Percentiles rank a stretch among this genome's conserved stretches.
phyloP scores from a whole-genome alignment of 2,329 filamentous ascomycete species.

The Coleophoma crateriformis region DNA sequence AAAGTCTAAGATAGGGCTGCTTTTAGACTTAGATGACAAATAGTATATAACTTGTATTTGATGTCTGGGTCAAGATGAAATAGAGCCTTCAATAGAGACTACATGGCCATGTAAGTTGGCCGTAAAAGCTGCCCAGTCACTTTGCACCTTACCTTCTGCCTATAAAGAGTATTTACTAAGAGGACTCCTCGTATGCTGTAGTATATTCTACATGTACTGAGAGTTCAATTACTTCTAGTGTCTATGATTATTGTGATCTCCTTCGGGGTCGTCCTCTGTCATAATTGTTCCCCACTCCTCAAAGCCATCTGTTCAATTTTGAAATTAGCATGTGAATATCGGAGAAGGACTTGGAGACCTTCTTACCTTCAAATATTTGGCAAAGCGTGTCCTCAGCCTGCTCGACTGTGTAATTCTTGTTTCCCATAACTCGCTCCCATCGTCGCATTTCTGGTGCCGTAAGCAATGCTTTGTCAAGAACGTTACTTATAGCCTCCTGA shows the following conservation, averaged over 20 bases:
- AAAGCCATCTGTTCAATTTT: neutral
- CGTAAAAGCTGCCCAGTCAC: too few species aligned
- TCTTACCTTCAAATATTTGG: conserved; percentile 52
- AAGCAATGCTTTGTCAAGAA: conserved; percentile 57
- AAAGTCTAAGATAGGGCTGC: too few species aligned
- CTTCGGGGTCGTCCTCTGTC: neutral
- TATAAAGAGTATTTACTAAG: too few species aligned
- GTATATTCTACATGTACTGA: too few species aligned
- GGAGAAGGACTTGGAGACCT: neutral
- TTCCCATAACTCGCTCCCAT: conserved; percentile 48
- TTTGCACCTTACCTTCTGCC: too few species aligned
- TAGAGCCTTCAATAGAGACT: too few species aligned
- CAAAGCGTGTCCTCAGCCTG: conserved; percentile 40
- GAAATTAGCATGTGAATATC: neutral
- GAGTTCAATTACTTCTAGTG: too few species aligned
- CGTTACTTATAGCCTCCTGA: conserved; percentile 38
- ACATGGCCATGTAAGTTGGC: too few species aligned
- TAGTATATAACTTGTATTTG: too few species aligned
- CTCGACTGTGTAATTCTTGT: conserved; percentile 27
- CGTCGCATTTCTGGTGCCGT: conserved; percentile 51
- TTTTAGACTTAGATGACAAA: too few species aligned
- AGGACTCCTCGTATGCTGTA: too few species aligned
- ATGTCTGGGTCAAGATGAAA: too few species aligned
- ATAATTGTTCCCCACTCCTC: neutral
- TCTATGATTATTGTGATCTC: neutral